Base-by-base conservation (phyloP, 352 stramenopile species). In the Blastocystis sp. region DNA sequence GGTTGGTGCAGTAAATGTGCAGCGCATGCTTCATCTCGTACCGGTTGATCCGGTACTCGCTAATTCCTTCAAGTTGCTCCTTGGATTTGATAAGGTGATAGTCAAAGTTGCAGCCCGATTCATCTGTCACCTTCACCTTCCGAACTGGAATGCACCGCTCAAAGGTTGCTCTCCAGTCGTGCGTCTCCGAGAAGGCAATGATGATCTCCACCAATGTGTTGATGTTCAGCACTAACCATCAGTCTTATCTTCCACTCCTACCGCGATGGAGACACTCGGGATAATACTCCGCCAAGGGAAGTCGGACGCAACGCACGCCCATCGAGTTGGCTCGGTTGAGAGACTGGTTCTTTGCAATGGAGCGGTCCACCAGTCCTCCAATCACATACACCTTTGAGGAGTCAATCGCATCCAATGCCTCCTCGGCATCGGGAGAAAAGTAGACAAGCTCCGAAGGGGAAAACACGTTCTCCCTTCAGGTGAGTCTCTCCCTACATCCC, bases 331-430 rank as follows among this genome's bases (percentile, higher is more conserved):
- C 63, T n/a, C 63, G 29, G 8, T 53, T 8, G 21, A 32, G 42
- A 9, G 63, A 73, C 38, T 73, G 63, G 38, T 73, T 73, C 63
- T 93, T 94, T 48, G 89, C 90, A 67, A 94, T 91, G 0, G 91
- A 92, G n/a, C 92, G 91, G 56, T 95, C 92, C 27, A 93, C 91
- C 69, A 95, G 94, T 16, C 91, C 92, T 36, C 91, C 91, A 51
- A 95, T 86, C 49, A 94, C 89, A 87, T 95, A 94, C 21, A 94
- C 89, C 7, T 69, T 87, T 9, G 71, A 57, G 24, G 88, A 86
- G 73, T 93, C 88, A 8, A 95, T 57, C 2, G 87, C 59, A 0
- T 87, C 53, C 0, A 94, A 89, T 3, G 92, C 88, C n/a, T 92
- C 89, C 0, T 90, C 81, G n/a, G 92, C 91, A 65, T 95, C 92